Evolutionary conservation across 2,329 filamentous ascomycete species (phyloP), one percentile per base, ranked within the genome.

Genomic region (Lojkania enalia): DNA sequence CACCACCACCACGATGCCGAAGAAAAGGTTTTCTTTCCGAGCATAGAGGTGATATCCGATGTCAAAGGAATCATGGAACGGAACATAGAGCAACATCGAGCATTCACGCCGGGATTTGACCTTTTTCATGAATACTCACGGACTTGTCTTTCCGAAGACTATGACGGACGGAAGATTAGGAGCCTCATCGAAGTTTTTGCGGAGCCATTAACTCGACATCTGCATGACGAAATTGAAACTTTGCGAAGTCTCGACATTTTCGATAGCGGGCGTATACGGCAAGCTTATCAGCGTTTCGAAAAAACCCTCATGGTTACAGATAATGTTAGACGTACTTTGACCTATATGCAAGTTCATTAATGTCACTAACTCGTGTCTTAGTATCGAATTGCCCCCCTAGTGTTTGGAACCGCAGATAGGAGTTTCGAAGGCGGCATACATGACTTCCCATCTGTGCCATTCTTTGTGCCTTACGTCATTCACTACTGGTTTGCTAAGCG

Each of bases 1-100:
- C 78, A 76, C 55, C 77, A 78, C 30, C 82, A 85, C 59, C 81
- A 84, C 54, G 77, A 83, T 41, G 79, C 82, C 52, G 82, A 85
- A 60, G 82, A 85, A 55, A 71, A 66, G 2, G 74, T 71, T 2
- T 71, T 84, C 37, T 85, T 85, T 56, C 74, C 77, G 35, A 75
- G 76, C 57, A 72, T 84, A 15, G 77, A 79, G 57, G 71, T 75
- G 23, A 62, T 79, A n/a, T 67, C 81, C 12, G 63, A 66, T 4
- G 77, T 80, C 58, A 74, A 75, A 55, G 69, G 64, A 2, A 65
- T 83, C 38, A 83, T 77, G 71, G 72, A 69, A 0, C 73, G 72
- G 46, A 83, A 78, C 1, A 73, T 80, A 49, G 67, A 76, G 45
- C 80, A 84, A 58, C 81, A 84, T 49, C 72, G 73, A 35, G 63